Evolutionary conservation across 345 rosid species (phyloP).

Genomic region (Sonneratia alba): DNA sequence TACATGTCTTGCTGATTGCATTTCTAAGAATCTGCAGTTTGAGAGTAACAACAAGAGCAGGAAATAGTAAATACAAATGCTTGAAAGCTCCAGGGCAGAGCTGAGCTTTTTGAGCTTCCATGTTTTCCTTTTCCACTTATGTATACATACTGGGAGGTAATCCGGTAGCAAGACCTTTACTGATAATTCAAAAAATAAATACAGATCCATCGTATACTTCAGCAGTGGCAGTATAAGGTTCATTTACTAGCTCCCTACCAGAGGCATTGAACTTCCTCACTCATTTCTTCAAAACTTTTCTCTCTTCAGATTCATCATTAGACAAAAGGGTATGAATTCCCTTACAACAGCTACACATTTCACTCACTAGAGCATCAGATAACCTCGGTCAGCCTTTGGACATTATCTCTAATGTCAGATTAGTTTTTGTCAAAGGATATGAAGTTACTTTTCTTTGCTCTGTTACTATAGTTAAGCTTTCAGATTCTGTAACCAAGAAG

Average conservation of each 20-base stretch:
- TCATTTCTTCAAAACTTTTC: background rate
- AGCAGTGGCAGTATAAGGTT: background rate
- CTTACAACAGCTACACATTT: background rate
- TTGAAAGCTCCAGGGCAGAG: background rate
- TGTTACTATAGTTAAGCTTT: background rate
- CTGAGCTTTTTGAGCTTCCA: background rate
- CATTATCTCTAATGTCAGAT: background rate
- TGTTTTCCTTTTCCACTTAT: background rate
- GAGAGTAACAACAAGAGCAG: background rate
- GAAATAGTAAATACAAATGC: background rate
- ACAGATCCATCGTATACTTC: background rate
- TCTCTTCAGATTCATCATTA: background rate
- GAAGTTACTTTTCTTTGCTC: background rate
- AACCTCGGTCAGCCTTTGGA: background rate
- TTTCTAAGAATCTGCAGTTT: slow-evolving; percentile 68
- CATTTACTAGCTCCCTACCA: background rate
- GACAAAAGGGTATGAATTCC: background rate
- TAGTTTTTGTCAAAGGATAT: background rate
- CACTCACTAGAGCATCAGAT: background rate
- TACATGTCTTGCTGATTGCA: slow-evolving; percentile 83
- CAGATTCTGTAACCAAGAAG: background rate
- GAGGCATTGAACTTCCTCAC: background rate
- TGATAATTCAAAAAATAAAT: background rate
- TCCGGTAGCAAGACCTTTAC: background rate
- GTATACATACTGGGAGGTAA: background rate